These are phyloP conservation scores for Blastocystis sp. DNA, from an alignment of 352 stramenopile genomes.

Conservation along the genomic window DNA sequence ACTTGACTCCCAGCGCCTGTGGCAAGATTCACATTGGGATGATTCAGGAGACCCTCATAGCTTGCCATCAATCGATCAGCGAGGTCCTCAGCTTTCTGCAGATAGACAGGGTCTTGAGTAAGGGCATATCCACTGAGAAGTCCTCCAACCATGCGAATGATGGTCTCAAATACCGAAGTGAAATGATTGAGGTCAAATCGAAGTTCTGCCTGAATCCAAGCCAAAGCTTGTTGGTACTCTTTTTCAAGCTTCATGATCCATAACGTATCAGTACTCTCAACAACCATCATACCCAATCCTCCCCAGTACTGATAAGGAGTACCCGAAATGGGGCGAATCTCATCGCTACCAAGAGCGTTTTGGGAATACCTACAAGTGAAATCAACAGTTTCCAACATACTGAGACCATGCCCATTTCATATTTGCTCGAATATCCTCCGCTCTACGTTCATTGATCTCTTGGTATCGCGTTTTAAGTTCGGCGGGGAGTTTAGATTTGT, in stretches of 20 bases:
- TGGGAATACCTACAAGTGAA: constrained; percentile 70
- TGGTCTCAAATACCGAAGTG: constrained; percentile 91
- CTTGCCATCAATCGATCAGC: constrained; percentile 72
- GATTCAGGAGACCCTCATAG: constrained; percentile 69
- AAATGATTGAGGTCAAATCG: constrained; percentile 76
- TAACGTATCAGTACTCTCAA: constrained; percentile 76
- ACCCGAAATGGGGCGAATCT: constrained; percentile 72
- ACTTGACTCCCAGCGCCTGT: background rate
- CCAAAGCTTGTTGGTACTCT: constrained; percentile 72
- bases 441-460: background rate
- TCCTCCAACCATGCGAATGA: constrained; percentile 88
- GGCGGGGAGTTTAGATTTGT: background rate
- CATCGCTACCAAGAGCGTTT: constrained; percentile 73
- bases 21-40: constrained; percentile 67
- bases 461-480: constrained; percentile 17
- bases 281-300: constrained; percentile 73
- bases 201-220: constrained; percentile 62
- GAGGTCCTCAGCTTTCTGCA: constrained; percentile 73
- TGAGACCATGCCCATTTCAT: constrained; percentile 38
- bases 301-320: constrained; percentile 72
- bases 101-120: constrained; percentile 74
- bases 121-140: constrained; percentile 85
- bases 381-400: background rate
- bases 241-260: constrained; percentile 75
- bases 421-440: background rate